Percentiles rank a stretch among this genome's conserved stretches.
phyloP scores from a whole-genome alignment of 179 eudicot genomes.

The Beta macrorhiza region DNA sequence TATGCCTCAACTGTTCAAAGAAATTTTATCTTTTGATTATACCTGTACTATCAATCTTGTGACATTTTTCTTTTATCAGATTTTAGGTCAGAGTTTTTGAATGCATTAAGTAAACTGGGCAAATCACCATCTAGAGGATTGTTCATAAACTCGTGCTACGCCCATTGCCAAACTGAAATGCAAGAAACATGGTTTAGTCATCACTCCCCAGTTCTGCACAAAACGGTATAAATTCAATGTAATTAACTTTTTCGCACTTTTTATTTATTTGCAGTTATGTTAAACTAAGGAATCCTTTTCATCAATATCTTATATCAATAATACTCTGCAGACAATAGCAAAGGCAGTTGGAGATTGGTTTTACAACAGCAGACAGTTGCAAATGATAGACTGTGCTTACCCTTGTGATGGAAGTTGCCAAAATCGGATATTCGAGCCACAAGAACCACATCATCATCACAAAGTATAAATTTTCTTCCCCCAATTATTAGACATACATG shows the following conservation, averaged over 20 bases:
- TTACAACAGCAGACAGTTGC: slow-evolving; percentile 49
- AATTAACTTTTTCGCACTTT: too few relatives aligned
- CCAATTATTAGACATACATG: slow-evolving; percentile 5
- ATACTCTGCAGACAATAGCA: slow-evolving; percentile 59
- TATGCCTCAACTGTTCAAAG: background rate
- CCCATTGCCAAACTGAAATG: slow-evolving; percentile 80
- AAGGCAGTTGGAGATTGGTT: slow-evolving; percentile 87
- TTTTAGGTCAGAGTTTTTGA: slow-evolving; percentile 62
- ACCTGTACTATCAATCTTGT: background rate
- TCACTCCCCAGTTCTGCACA: slow-evolving; percentile 54
- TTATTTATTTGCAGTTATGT: too few relatives aligned
- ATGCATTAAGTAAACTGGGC: slow-evolving; percentile 44
- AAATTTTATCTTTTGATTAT: background rate
- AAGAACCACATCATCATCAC: slow-evolving; percentile 32
- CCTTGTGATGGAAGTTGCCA: slow-evolving; percentile 79
- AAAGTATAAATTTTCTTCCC: slow-evolving; percentile 15
- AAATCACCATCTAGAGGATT: slow-evolving; percentile 57
- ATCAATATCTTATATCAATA: slow-evolving; percentile 9
- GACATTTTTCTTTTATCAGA: slow-evolving; percentile 33
- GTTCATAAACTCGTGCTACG: slow-evolving; percentile 82
- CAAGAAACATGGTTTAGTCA: slow-evolving; percentile 75
- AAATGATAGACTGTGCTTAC: slow-evolving; percentile 68
- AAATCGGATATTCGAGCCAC: slow-evolving; percentile 53
- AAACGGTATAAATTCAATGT: slow-evolving; percentile 31
- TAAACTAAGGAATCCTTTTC: background rate